These are phyloP conservation scores for Solanum bulbocastanum DNA, from an alignment of 257 asterid species.

Conservation along the genomic window DNA sequence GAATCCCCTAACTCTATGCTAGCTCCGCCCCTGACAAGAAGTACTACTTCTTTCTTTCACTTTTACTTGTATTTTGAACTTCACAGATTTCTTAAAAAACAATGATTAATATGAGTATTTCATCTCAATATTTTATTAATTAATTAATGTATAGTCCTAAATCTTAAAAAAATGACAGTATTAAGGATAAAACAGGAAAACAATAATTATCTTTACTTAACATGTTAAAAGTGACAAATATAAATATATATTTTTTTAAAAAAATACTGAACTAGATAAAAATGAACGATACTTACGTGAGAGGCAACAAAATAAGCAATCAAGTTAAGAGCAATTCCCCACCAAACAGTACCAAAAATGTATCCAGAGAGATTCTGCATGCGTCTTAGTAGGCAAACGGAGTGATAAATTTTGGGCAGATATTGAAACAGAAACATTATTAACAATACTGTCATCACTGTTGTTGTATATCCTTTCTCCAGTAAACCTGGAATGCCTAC, in stretches of 20 bases:
- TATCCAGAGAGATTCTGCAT: conserved; percentile 85
- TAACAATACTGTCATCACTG: conserved; percentile 60
- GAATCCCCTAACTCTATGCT: too few species aligned
- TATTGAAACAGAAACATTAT: conserved; percentile 68
- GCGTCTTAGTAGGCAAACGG: conserved; percentile 68
- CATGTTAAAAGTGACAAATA: not conserved
- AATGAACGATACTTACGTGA: conserved; percentile 57
- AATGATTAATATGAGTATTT: too few species aligned
- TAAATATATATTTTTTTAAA: not conserved
- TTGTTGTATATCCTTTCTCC: conserved; percentile 58
- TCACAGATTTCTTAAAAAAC: too few species aligned
- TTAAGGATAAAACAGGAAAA: too few species aligned
- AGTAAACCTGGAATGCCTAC: conserved; percentile 54
- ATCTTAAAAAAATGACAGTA: too few species aligned
- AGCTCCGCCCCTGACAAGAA: not conserved
- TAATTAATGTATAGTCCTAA: too few species aligned
- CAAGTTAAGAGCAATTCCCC: conserved; percentile 98
- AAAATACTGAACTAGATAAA: not conserved
- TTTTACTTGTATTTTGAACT: too few species aligned
- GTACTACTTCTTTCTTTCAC: too few species aligned
- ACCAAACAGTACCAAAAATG: conserved; percentile 91
- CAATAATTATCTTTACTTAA: too few species aligned
- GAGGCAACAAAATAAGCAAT: conserved; percentile 93
- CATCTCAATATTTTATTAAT: too few species aligned
- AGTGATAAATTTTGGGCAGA: conserved; percentile 87